Base-by-base conservation (phyloP, 176 grass and related monocot genomes). In the Elaeis guineensis region DNA sequence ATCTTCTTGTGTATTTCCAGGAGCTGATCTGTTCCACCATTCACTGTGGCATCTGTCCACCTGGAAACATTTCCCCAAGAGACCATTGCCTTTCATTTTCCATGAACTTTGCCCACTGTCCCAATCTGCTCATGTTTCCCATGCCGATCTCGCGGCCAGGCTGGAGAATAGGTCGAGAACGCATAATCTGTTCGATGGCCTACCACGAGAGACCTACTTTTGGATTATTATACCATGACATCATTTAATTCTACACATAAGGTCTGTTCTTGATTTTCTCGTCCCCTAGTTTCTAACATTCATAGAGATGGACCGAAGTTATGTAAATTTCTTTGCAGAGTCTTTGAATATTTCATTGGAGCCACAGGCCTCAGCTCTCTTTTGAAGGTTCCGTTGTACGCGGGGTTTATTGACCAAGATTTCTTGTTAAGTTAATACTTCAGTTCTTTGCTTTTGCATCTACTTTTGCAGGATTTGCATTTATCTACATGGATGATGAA, bases 401-500 rank as follows among this genome's bases (percentile, higher is more conserved):
- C 55, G 44, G 60, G 12, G 4, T 62, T 78, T 76, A 35, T 32
- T 57, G 35, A 21, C 35, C 25, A 56, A 18, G 30, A 58, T 17
- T 24, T 11, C 58, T 48, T 55, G 54, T 58, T 56, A 59, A 58
- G 65, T 54, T 77, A 65, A 58, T 66, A 12, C 58, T 26, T 59
- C 61, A 35, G 61, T 28, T 64, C 15, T 56, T 52, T 1, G 26
- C 63, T 62, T 69, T 21, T 57, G 29, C 64, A 62, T 74, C 55
- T 32, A 59, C 69, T 14, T 50, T 9, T 82, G 58, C 75, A 98
- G 93, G 93, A 44, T 98, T 98, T 83, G 93, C 93, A 26, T 98
- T 98, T 50, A 79, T 98, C 51, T 98, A 98, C 80, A 98, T 98
- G 93, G 88, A 98, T 77, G 88, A 98, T 62, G 93, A 86, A 73